Evolutionary conservation across 345 rosid genomes (phyloP).

Genomic region (Populus simonii): DNA sequence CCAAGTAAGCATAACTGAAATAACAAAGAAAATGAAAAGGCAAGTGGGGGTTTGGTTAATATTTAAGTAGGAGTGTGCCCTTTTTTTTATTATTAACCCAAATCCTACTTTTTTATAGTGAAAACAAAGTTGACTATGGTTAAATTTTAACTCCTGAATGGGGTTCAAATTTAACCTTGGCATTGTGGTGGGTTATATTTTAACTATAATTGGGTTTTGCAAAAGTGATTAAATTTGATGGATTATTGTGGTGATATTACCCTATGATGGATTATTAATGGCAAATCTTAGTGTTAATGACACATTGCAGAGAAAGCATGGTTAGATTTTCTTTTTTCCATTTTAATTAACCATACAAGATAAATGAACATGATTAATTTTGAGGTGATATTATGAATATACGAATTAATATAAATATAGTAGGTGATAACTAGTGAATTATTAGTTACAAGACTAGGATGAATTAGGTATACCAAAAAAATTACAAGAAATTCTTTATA

Average conservation of each 20-base stretch:
- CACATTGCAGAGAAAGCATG: neutral
- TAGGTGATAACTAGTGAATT: neutral
- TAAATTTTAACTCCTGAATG: conserved; percentile 5
- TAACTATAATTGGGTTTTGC: neutral
- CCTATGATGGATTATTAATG: too few relatives aligned
- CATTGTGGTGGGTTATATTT: neutral
- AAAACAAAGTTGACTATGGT: neutral
- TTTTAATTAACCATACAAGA: neutral
- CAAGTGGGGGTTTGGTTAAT: conserved; percentile 2
- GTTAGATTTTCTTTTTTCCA: neutral
- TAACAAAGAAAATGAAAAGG: neutral
- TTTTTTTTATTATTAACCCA: neutral
- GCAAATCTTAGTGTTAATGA: neutral
- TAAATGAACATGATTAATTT: neutral
- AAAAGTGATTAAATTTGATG: neutral
- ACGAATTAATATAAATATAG: neutral
- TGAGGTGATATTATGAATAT: neutral
- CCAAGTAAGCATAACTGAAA: neutral
- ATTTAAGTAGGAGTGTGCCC: neutral
- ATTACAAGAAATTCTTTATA: too few relatives aligned
- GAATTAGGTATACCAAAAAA: too few relatives aligned
- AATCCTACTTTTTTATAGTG: neutral
- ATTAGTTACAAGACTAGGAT: neutral
- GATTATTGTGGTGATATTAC: neutral
- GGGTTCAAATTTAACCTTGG: neutral